phyloP scores from a whole-genome alignment of 192 early-diverging fungal genomes.

The Umbelopsis vinacea region DNA sequence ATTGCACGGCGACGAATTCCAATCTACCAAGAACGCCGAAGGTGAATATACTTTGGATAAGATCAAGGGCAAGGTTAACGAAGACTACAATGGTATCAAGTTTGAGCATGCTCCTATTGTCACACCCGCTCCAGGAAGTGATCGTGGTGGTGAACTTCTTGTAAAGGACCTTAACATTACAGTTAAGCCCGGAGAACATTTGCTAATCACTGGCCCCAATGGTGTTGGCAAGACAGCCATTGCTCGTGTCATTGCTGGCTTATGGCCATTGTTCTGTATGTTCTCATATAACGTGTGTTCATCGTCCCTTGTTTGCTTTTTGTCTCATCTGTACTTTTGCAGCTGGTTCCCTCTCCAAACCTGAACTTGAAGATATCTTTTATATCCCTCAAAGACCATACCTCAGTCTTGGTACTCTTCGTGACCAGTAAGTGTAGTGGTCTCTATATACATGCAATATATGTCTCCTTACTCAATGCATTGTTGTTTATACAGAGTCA shows the following conservation, averaged over 20 bases:
- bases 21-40: conserved; percentile 39
- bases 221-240: conserved; percentile 93
- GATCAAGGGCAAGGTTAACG: conserved; percentile 63
- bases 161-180: conserved; percentile 78
- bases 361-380: conserved; percentile 84
- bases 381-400: conserved; percentile 99
- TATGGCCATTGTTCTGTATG: conserved; percentile 90
- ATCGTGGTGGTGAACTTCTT: conserved; percentile 78
- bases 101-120: conserved; percentile 92
- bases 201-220: conserved; percentile 93
- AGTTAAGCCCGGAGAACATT: conserved; percentile 84
- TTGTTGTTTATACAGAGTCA: conserved; percentile 55
- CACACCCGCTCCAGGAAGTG: conserved; percentile 71
- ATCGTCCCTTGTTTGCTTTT: background rate
- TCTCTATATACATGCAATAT: background rate
- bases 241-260: conserved; percentile 89
- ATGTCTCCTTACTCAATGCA: background rate
- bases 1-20: conserved; percentile 61
- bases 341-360: conserved; percentile 71
- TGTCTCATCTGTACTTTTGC: background rate
- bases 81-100: conserved; percentile 69
- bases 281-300: background rate
- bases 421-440: conserved; percentile 73
- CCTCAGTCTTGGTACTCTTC: conserved; percentile 87
- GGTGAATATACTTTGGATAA: conserved; percentile 50